These are phyloP conservation scores for Cyberlindnera subsufficiens DNA, from an alignment of 805 yeast genomes.

Conservation along the genomic window DNA sequence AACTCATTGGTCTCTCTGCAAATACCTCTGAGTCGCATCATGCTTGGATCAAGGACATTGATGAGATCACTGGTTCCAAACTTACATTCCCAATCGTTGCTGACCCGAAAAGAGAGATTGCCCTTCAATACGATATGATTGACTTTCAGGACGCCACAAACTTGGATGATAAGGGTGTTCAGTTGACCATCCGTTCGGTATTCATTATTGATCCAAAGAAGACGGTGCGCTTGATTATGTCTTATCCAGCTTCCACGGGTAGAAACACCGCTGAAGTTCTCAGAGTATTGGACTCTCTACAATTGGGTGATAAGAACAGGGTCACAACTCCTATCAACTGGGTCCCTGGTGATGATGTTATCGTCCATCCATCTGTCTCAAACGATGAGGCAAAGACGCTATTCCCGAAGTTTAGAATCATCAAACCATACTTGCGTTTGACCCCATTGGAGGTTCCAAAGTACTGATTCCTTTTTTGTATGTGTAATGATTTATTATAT, in stretches of 20 bases:
- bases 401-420: constrained; percentile 55
- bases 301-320: constrained; percentile 54
- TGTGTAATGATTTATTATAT: neutral
- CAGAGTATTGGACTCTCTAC: constrained; percentile 65
- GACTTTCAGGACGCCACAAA: constrained; percentile 65
- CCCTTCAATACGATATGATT: constrained; percentile 61
- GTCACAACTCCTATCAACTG: constrained; percentile 69
- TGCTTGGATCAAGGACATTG: constrained; percentile 68
- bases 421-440: constrained; percentile 61
- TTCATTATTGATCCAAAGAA: constrained; percentile 65
- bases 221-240: constrained; percentile 53
- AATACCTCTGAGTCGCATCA: constrained; percentile 57
- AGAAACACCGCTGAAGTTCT: constrained; percentile 72
- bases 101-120: constrained; percentile 56
- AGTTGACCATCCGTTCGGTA: constrained; percentile 65
- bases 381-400: constrained; percentile 53
- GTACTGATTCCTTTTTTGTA: neutral
- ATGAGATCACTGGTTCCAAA: constrained; percentile 55
- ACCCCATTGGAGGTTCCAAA: constrained; percentile 30
- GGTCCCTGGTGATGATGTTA: constrained; percentile 70
- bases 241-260: constrained; percentile 72
- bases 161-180: constrained; percentile 57
- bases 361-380: constrained; percentile 60
- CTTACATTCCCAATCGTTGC: constrained; percentile 65
- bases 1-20: constrained; percentile 64